phyloP scores from a whole-genome alignment of 2,329 filamentous ascomycete species.

The Diaporthe ilicicola region DNA sequence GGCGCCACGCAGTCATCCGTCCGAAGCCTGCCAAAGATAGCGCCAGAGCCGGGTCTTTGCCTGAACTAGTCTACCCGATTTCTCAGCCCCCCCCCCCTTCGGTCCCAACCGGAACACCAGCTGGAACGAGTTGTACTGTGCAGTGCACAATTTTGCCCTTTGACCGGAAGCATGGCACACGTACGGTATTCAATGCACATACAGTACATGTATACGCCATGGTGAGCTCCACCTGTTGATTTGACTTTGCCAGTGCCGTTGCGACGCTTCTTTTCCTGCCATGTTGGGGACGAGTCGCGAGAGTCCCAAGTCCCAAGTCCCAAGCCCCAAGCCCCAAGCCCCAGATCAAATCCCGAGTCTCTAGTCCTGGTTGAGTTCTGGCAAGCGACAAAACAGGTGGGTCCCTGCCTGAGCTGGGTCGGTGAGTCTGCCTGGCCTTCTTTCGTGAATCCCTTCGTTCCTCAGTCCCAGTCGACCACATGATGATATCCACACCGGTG shows the following conservation, averaged over 20 bases:
- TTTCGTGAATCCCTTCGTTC: not conserved
- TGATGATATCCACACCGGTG: slow-evolving; percentile 31
- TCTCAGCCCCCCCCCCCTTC: not conserved
- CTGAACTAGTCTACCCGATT: not conserved
- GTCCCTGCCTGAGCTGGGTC: slow-evolving; percentile 2
- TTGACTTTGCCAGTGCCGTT: slow-evolving; percentile 4
- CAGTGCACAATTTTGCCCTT: not conserved
- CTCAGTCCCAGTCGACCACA: slow-evolving; percentile 26
- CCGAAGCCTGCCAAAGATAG: slow-evolving; percentile 24
- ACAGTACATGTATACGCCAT: not conserved
- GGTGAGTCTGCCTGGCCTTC: slow-evolving; percentile 8
- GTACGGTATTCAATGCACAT: too few relatives aligned
- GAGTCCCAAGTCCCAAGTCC: not conserved
- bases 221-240: not conserved
- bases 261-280: not conserved
- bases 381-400: not conserved
- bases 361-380: not conserved
- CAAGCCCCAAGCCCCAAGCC: too few relatives aligned
- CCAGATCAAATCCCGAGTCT: too few relatives aligned
- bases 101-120: not conserved
- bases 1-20: slow-evolving; percentile 22
- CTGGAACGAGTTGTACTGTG: not conserved
- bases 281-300: not conserved
- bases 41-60: slow-evolving; percentile 3
- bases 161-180: not conserved